Conservation (phyloP, 2,329 filamentous ascomycete genomes). For the Exophiala oligosperma region DNA sequence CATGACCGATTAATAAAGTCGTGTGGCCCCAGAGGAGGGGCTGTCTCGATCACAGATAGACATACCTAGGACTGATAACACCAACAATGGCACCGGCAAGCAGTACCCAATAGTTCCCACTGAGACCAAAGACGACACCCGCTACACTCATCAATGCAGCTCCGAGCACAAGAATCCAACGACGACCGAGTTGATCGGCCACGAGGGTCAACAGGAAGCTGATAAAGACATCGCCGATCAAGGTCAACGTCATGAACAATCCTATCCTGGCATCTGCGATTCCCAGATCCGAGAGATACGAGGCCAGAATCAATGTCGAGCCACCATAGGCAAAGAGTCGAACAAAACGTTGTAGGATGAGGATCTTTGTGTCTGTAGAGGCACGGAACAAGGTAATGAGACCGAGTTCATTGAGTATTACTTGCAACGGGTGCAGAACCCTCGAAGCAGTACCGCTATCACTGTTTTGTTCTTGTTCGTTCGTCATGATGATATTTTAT, state of each 20-base stretch:
- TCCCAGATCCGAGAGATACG: constrained; percentile 58
- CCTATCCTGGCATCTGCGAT: constrained; percentile 62
- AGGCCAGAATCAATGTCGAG: constrained; percentile 60
- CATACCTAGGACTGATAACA: constrained; percentile 55
- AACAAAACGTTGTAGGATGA: constrained; percentile 44
- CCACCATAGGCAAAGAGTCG: constrained; percentile 67
- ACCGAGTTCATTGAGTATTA: constrained; percentile 34
- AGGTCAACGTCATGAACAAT: constrained; percentile 64
- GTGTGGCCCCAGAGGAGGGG: background rate
- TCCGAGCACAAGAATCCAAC: constrained; percentile 54
- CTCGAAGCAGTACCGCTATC: constrained; percentile 1
- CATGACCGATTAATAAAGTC: constrained; percentile 18
- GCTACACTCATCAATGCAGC: constrained; percentile 57
- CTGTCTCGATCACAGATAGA: constrained; percentile 28
- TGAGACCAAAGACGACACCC: constrained; percentile 56
- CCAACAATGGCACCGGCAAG: constrained; percentile 59
- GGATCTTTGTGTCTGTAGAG: constrained; percentile 40
- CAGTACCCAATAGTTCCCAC: constrained; percentile 58
- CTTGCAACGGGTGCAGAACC: constrained; percentile 7
- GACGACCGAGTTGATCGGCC: constrained; percentile 58
- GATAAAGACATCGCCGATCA: constrained; percentile 61
- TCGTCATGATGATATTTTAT: background rate
- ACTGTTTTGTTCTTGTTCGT: background rate
- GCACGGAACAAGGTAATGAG: constrained; percentile 40
- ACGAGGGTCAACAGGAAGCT: constrained; percentile 59